Percentiles rank a stretch among this genome's conserved stretches.
These are phyloP conservation scores for Chaetomium sp. DNA, from an alignment of 2,329 filamentous ascomycete genomes.

Conservation along the genomic window DNA sequence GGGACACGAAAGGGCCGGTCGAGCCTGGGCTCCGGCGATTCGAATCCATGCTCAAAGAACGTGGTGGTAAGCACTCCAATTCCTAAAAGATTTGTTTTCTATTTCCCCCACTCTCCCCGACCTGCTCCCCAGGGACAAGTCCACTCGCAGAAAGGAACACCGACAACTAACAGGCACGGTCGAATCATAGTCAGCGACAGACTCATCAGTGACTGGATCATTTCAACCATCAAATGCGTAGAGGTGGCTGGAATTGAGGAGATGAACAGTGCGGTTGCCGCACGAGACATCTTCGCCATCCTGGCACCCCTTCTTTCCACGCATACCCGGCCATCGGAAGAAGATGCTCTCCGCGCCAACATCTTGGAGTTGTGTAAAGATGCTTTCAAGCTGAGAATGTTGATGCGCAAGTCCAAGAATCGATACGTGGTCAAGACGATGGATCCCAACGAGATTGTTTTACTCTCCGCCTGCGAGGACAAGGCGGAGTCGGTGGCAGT, in stretches of 20 bases:
- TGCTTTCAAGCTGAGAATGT: not conserved
- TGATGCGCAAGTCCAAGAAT: slow-evolving; percentile 1
- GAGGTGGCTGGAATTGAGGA: not conserved
- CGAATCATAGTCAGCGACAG: not conserved
- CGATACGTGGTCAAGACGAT: not conserved
- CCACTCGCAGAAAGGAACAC: not conserved
- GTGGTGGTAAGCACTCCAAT: not conserved
- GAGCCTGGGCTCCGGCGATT: not conserved
- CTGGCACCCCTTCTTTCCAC: not conserved
- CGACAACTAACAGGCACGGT: not conserved
- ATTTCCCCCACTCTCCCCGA: not conserved
- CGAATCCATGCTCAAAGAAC: not conserved
- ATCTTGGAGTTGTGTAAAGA: not conserved
- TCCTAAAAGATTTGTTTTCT: not conserved
- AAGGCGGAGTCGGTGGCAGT: not conserved
- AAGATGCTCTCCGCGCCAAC: not conserved
- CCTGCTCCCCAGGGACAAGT: not conserved
- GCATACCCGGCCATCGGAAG: not conserved
- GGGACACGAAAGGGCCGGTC: not conserved
- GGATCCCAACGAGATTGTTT: not conserved
- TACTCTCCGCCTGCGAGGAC: not conserved
- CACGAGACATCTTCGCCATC: not conserved
- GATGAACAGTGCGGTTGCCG: not conserved
- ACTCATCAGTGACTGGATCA: not conserved
- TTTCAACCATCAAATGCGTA: not conserved